These are phyloP conservation scores for Arabis hirsuta DNA, from an alignment of 345 rosid species.

Conservation along the genomic window DNA sequence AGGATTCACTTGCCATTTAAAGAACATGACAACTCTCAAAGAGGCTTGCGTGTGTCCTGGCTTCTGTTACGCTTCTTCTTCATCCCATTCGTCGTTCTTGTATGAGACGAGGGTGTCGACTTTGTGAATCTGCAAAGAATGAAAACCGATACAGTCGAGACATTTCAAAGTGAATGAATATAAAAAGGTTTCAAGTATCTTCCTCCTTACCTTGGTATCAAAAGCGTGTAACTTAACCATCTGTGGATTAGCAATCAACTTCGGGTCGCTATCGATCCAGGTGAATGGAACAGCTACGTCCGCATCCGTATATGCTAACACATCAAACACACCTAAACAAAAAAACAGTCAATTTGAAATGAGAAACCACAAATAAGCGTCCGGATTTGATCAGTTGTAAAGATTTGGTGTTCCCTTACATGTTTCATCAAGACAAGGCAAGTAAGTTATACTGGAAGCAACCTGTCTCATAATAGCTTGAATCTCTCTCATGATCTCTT, in stretches of 20 bases:
- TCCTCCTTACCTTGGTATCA: slow-evolving; percentile 73
- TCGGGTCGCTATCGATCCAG: slow-evolving; percentile 95
- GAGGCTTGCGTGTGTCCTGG: background rate
- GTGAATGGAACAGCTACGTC: slow-evolving; percentile 95
- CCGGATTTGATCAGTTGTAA: background rate
- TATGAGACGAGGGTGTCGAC: slow-evolving; percentile 95
- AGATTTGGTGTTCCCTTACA: slow-evolving; percentile 51
- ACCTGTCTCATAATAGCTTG: slow-evolving; percentile 96
- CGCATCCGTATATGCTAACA: slow-evolving; percentile 84
- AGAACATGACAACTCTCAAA: slow-evolving; percentile 14
- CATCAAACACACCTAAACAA: slow-evolving; percentile 86
- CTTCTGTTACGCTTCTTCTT: slow-evolving; percentile 46
- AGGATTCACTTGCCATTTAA: slow-evolving; percentile 53
- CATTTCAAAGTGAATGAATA: background rate
- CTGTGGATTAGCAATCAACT: slow-evolving; percentile 94
- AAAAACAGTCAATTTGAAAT: background rate
- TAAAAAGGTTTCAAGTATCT: background rate
- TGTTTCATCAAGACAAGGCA: slow-evolving; percentile 95
- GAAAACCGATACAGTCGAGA: background rate
- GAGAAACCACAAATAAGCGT: background rate
- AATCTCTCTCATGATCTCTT: slow-evolving; percentile 95
- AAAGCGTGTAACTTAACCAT: slow-evolving; percentile 98
- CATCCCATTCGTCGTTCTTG: slow-evolving; percentile 97
- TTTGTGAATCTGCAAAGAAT: slow-evolving; percentile 76
- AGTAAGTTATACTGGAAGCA: slow-evolving; percentile 91